These are phyloP conservation scores for Apiospora hydei DNA, from an alignment of 2,329 filamentous ascomycete genomes.

Conservation along the genomic window DNA sequence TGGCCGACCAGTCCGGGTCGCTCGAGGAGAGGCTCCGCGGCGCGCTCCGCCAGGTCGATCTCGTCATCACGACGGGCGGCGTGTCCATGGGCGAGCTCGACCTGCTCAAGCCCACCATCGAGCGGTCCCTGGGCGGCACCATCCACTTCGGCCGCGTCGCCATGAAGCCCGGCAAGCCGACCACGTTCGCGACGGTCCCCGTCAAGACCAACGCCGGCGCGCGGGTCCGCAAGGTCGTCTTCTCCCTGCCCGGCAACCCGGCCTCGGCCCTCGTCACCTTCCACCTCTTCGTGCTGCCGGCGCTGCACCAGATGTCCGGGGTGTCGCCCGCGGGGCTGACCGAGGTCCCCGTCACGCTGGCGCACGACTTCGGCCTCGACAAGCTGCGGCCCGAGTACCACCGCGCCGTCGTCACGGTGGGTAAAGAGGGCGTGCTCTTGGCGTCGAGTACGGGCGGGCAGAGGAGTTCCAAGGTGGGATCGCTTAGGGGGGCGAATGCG, in stretches of 20 bases:
- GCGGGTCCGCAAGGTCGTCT: conserved; percentile 74
- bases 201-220: conserved; percentile 65
- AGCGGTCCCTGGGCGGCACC: conserved; percentile 85
- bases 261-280: conserved; percentile 93
- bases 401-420: conserved; percentile 75
- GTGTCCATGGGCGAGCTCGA: conserved; percentile 99
- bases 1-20: conserved; percentile 72
- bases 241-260: conserved; percentile 92
- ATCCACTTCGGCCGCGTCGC: conserved; percentile 96
- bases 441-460: conserved; percentile 89
- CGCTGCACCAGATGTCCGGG: conserved; percentile 79
- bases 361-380: conserved; percentile 78
- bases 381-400: conserved; percentile 86
- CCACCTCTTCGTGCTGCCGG: conserved; percentile 91
- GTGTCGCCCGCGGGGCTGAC: conserved; percentile 73
- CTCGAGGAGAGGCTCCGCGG: conserved; percentile 81
- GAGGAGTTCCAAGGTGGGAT: conserved; percentile 88
- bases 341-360: conserved; percentile 72
- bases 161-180: conserved; percentile 99
- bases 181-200: conserved; percentile 91
- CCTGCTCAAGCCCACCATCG: conserved; percentile 94
- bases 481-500: conserved; percentile 87
- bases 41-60: conserved; percentile 76
- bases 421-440: conserved; percentile 70
- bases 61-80: conserved; percentile 91